Conservation (phyloP, 768 basidiomycete genomes). For the Hemileccinum impolitum region DNA sequence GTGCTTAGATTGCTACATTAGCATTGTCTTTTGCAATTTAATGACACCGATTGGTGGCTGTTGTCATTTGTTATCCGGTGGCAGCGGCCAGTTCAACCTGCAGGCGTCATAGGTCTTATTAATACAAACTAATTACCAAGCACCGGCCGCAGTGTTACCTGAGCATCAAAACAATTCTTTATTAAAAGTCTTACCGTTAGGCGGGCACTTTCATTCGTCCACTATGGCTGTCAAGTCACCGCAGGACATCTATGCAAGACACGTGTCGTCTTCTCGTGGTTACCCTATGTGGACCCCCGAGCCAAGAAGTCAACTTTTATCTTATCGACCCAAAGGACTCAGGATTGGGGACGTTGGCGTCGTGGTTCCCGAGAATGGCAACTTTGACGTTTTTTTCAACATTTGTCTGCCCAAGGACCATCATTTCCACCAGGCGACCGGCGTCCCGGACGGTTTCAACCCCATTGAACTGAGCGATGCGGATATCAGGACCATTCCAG, state of each 20-base stretch:
- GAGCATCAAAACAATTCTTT: conserved; percentile 12
- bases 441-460: conserved; percentile 30
- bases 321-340: conserved; percentile 28
- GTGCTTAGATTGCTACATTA: conserved; percentile 10
- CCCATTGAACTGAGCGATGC: conserved; percentile 20
- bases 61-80: too few relatives aligned
- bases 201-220: neutral
- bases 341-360: conserved; percentile 40
- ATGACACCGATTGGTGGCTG: too few relatives aligned
- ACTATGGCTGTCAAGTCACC: conserved; percentile 23
- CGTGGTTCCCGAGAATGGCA: conserved; percentile 31
- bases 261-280: conserved; percentile 27
- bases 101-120: neutral
- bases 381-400: conserved; percentile 39
- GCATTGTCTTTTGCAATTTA: conserved; percentile 12
- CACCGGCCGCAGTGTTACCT: neutral
- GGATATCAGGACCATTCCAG: conserved; percentile 13
- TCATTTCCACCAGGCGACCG: conserved; percentile 4
- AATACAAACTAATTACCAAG: conserved; percentile 16
- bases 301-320: conserved; percentile 24
- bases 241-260: conserved; percentile 25
- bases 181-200: neutral
- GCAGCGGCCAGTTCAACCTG: too few relatives aligned
- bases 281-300: conserved; percentile 37
- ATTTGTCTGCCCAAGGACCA: conserved; percentile 35